phyloP scores from a whole-genome alignment of 148 eudicot species.

The Camellia japonica region DNA sequence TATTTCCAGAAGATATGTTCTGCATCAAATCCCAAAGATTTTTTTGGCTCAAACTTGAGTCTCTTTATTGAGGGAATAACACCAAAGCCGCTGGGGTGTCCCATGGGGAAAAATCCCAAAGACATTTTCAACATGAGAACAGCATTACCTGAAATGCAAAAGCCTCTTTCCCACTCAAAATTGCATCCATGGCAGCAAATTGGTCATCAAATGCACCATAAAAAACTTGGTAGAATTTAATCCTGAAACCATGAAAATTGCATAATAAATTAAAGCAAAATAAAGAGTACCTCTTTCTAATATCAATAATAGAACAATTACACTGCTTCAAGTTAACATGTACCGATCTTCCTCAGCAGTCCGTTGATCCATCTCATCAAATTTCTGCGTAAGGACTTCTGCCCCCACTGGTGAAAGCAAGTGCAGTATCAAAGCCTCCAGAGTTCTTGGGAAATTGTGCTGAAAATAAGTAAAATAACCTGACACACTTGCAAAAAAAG shows the following conservation, averaged over 20 bases:
- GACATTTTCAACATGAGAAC: slow-evolving; percentile 1
- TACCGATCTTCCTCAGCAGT: slow-evolving; percentile 66
- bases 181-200: slow-evolving; percentile 65
- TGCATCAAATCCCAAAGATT: neutral
- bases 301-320: slow-evolving; percentile 2
- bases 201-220: slow-evolving; percentile 86
- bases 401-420: slow-evolving; percentile 84
- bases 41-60: neutral
- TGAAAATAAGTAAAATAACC: slow-evolving; percentile 31
- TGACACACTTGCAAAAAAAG: slow-evolving; percentile 11
- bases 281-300: slow-evolving; percentile 3
- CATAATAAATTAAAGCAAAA: slow-evolving; percentile 17
- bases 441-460: slow-evolving; percentile 83
- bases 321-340: slow-evolving; percentile 9
- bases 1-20: slow-evolving; percentile 1
- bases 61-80: too few relatives aligned
- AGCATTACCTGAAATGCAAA: slow-evolving; percentile 73
- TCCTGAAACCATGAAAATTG: slow-evolving; percentile 39
- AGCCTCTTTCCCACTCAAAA: slow-evolving; percentile 82
- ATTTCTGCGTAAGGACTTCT: slow-evolving; percentile 88
- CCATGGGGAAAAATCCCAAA: neutral
- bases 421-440: slow-evolving; percentile 80
- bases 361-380: slow-evolving; percentile 75
- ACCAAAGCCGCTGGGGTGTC: too few relatives aligned
- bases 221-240: slow-evolving; percentile 64